Evolutionary conservation across 257 asterid species (phyloP).

Genomic region (Henckelia pumila): DNA sequence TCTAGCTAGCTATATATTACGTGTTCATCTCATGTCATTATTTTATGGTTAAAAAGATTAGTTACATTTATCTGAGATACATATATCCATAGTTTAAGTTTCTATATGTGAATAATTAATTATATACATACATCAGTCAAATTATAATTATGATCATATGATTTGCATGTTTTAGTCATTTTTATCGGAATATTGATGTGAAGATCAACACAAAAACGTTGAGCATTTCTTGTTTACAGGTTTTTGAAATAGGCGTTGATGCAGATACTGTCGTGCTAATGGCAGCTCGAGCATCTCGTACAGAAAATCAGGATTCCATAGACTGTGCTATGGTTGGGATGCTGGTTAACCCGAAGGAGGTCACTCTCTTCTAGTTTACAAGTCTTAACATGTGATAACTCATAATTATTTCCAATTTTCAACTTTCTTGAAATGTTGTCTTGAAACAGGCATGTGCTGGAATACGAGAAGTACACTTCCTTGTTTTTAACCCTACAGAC

Average conservation of each 20-base stretch:
- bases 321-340: conserved; percentile 92
- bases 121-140: no score
- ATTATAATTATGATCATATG: no score
- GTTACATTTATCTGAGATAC: no score
- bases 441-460: conserved; percentile 44
- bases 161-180: no score
- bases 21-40: no score
- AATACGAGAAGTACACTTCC: conserved; percentile 48
- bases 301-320: conserved; percentile 95
- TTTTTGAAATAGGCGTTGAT: conserved; percentile 79
- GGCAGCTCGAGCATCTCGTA: conserved; percentile 96
- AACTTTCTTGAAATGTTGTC: conserved; percentile 13
- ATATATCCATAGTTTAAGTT: no score
- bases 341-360: conserved; percentile 99
- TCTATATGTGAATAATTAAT: no score
- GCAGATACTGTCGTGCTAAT: conserved; percentile 90
- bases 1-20: no score
- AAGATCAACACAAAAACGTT: no score
- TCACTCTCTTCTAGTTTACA: conserved; percentile 23
- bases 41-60: no score
- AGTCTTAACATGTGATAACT: background rate
- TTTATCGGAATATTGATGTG: no score
- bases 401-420: no score
- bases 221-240: conserved; percentile 38
- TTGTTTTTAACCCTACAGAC: conserved; percentile 54